Base-by-base conservation (phyloP, 2,329 filamentous ascomycete species). In the Scorias spongiosa region DNA sequence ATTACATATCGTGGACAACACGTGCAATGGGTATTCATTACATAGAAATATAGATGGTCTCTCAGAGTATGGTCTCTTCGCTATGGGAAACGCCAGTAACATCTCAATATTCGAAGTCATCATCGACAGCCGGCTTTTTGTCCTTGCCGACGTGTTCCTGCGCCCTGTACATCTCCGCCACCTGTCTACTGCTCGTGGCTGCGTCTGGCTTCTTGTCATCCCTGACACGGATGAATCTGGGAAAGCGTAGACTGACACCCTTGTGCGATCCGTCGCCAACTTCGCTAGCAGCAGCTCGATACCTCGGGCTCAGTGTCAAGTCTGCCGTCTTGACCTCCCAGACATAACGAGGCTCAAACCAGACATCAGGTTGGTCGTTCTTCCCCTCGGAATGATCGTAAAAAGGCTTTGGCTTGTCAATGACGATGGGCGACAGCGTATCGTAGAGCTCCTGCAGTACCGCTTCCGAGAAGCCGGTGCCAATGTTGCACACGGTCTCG, bases 251-350 rank as follows among this genome's bases (percentile, higher is more conserved):
- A 57, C 81, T 88, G 54, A 98, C 84, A 2, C 91, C 91, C 57
- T 79, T 80, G 11, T 74, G 74, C 61, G 59, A 63, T 41, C 80
- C 81, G 46, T 61, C 59, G 9, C 51, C 49, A n/a, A 84, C 72
- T 59, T 93, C 85, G 53, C 81, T 79, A 40, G 76, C 77, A 1
- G 84, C 91, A n/a, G 91, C 91, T 65, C 88, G 86, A 66, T 98
- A 98, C 34, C 88, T 72, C 20, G 91, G 91, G 53, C 82, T 89
- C 17, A 98, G 74, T 1, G 91, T 96, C 54, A 98, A 64, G 68
- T 98, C 91, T 1, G 91, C 91, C 10, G 89, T 93, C 69, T 89
- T 93, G 53, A 98, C 88, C 65, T 98, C 91, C 91, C 91, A 98
- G 1, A 98, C 91, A 55, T 82, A 81, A 37, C 80, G 78, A 11